phyloP scores from a whole-genome alignment of 371 early-diverging fungal genomes.

The Scutellospora calospora region DNA sequence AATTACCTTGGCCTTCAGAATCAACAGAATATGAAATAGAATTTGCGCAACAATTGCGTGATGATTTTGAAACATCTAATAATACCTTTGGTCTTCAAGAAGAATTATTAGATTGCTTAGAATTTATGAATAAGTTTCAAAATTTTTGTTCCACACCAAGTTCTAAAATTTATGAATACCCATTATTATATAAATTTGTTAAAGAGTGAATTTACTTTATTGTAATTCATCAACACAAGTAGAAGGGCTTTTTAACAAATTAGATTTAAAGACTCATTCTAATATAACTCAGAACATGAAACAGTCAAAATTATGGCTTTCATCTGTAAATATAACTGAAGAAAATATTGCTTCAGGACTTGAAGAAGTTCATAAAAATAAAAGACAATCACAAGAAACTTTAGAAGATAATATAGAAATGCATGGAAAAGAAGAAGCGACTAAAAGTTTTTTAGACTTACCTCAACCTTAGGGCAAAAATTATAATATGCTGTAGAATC shows the following conservation, averaged over 20 bases:
- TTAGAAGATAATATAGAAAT: too few relatives aligned
- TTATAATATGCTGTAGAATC: too few relatives aligned
- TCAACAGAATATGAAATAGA: not conserved
- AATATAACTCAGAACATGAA: not conserved
- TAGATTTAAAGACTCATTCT: conserved; percentile 12
- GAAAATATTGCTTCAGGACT: not conserved
- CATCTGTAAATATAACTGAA: not conserved
- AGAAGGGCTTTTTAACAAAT: conserved; percentile 22
- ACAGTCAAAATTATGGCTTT: not conserved
- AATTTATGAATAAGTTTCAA: not conserved
- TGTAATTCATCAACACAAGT: conserved; percentile 26
- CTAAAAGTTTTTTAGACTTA: too few relatives aligned
- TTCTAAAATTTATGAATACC: not conserved
- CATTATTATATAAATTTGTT: not conserved
- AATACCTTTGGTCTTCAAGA: not conserved
- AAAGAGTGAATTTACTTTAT: not conserved
- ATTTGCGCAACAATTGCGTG: not conserved
- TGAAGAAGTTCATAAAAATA: not conserved
- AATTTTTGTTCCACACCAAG: not conserved
- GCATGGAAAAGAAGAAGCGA: too few relatives aligned
- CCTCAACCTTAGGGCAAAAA: too few relatives aligned
- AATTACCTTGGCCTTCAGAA: not conserved
- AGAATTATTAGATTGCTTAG: not conserved
- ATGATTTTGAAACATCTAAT: not conserved
- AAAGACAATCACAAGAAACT: too few relatives aligned